Base-by-base conservation (phyloP, 2,329 filamentous ascomycete genomes). In the Aureobasidium leucospermi region DNA sequence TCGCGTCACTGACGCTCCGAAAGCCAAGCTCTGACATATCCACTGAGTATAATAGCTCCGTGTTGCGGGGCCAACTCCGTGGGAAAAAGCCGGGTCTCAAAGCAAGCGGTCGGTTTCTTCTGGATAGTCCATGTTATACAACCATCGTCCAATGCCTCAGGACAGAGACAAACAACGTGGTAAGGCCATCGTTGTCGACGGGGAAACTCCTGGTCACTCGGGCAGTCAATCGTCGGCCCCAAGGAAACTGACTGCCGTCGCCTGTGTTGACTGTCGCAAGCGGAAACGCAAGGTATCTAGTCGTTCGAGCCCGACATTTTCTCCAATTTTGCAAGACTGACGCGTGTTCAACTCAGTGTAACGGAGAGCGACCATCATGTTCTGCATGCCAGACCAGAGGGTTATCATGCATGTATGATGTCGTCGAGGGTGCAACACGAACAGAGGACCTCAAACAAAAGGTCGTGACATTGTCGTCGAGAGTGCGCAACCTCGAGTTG, bases 231-330 rank as follows among this genome's bases (percentile, higher is more conserved):
- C 45, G 7, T 2, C 19, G 9, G 23, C 34, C 9, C 42, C 55
- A 15, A 58, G 55, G n/a, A 58, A 58, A n/a, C 34, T 60, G n/a
- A 60, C 58, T 8, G 48, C 48, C 15, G 49, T 60, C 36, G 58
- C 58, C 13, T 60, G 58, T 34, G 31, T 34, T 3, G 42, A 60
- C 11, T 60, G 58, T 47, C 58, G 43, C 34, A 60, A 48, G 11
- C 41, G 49, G 42, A 60, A 60, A 29, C 49, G 58, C 15, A 60
- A 60, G 58, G 58, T 60, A 42, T 13, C 29, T 29, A 43, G 6
- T 29, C 13, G 28, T 36, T 16, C 29, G 34, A 9, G 29, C 29
- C 52, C 41, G 23, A 31, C 41, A 47, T 29, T 48, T 15, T 31
- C 9, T 4, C 15, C 28, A 15, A 28, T 45, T 19, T 42, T 23